Percentiles rank a stretch among this genome's conserved stretches.
phyloP scores from a whole-genome alignment of 2,329 filamentous ascomycete genomes.

The Colletotrichum tamarilloi region DNA sequence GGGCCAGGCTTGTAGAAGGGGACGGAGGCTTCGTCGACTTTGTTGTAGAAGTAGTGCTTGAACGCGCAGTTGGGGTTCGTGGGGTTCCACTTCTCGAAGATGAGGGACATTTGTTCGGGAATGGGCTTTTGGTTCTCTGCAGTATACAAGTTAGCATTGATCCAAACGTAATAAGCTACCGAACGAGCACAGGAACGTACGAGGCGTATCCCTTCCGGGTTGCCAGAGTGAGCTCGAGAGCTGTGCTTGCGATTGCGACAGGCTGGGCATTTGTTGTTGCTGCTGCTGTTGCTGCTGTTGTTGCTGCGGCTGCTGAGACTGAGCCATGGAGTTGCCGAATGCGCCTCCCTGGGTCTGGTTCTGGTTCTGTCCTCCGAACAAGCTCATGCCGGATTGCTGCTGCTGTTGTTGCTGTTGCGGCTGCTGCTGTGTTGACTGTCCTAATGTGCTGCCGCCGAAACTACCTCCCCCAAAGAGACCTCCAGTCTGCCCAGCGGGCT shows the following conservation, averaged over 20 bases:
- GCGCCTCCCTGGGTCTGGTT: slow-evolving; percentile 44
- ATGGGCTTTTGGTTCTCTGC: slow-evolving; percentile 75
- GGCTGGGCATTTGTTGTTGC: slow-evolving; percentile 54
- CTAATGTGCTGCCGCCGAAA: slow-evolving; percentile 43
- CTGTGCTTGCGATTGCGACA: slow-evolving; percentile 59
- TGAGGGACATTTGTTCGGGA: slow-evolving; percentile 76
- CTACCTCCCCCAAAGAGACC: slow-evolving; percentile 41
- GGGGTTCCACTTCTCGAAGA: slow-evolving; percentile 81
- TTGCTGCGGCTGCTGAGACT: slow-evolving; percentile 46
- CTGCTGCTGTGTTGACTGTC: slow-evolving; percentile 50
- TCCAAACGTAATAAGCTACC: neutral
- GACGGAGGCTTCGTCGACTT: slow-evolving; percentile 78
- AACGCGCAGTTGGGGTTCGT: slow-evolving; percentile 76
- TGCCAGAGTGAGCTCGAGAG: slow-evolving; percentile 65
- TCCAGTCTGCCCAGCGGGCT: slow-evolving; percentile 43
- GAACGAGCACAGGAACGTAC: slow-evolving; percentile 47
- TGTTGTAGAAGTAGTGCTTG: slow-evolving; percentile 89
- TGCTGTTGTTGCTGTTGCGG: slow-evolving; percentile 45
- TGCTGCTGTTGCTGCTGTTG: slow-evolving; percentile 55
- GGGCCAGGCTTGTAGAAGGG: slow-evolving; percentile 79
- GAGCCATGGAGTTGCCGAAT: slow-evolving; percentile 47
- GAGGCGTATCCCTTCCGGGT: slow-evolving; percentile 60
- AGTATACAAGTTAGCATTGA: slow-evolving; percentile 23
- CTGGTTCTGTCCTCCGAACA: slow-evolving; percentile 52
- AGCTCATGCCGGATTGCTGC: slow-evolving; percentile 43